Conservation (phyloP, 306 rosid species). For the Luffa aegyptiaca region DNA sequence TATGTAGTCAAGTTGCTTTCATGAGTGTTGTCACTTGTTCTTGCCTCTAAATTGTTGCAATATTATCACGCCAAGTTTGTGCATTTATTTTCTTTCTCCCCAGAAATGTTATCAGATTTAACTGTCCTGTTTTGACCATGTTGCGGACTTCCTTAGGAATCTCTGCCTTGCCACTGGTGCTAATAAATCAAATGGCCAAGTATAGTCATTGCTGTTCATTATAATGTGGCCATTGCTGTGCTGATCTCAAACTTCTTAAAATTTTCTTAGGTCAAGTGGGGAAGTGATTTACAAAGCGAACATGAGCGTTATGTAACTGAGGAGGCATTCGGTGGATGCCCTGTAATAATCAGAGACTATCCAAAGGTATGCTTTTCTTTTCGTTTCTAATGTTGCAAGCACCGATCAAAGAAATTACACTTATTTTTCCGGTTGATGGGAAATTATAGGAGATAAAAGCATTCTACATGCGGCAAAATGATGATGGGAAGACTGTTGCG, state of each 20-base stretch:
- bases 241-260: constrained; percentile 7
- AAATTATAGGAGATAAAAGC: constrained; percentile 85
- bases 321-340: constrained; percentile 77
- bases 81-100: neutral
- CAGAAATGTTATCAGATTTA: neutral
- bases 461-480: constrained; percentile 94
- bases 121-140: neutral
- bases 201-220: neutral
- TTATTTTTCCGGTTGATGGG: constrained; percentile 15
- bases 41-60: neutral
- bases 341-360: constrained; percentile 86
- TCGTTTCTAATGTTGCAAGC: constrained; percentile 7
- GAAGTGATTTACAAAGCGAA: constrained; percentile 95
- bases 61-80: neutral
- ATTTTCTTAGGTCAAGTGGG: constrained; percentile 73
- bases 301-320: constrained; percentile 93
- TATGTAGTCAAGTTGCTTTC: neutral
- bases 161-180: neutral
- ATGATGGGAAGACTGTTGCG: constrained; percentile 88
- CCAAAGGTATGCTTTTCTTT: constrained; percentile 58
- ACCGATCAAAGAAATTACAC: neutral
- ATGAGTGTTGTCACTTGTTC: neutral
- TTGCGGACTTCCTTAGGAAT: neutral
- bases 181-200: neutral
- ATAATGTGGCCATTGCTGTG: neutral